Conservation (phyloP, 441 rosid species). For the California macrophylla region DNA sequence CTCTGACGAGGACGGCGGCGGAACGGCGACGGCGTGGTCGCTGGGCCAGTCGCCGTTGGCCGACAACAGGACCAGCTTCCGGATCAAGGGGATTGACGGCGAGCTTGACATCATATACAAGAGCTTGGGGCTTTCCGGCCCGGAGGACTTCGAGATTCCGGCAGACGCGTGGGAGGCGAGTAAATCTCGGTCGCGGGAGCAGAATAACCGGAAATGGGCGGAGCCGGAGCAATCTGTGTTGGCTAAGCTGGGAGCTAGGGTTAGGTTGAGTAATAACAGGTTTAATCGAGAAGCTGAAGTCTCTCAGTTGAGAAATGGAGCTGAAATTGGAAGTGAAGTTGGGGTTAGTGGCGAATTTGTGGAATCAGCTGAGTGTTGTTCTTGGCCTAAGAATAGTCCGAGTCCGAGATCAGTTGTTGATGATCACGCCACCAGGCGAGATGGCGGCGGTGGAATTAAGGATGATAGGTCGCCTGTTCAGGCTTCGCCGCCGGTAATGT, state of each 20-base stretch:
- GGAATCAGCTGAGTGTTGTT: not conserved
- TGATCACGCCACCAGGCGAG: not conserved
- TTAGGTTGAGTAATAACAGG: not conserved
- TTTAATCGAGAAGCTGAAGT: not conserved
- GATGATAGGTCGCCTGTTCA: not conserved
- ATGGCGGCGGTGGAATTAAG: not conserved
- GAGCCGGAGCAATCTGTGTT: not conserved
- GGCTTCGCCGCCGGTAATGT: not conserved
- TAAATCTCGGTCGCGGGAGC: conserved; percentile 14
- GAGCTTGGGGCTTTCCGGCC: conserved; percentile 16
- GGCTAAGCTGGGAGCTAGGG: conserved; percentile 1
- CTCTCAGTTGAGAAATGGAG: not conserved
- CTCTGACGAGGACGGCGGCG: conserved; percentile 9
- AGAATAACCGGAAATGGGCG: conserved; percentile 13
- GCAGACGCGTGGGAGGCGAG: conserved; percentile 22
- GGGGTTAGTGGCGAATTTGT: not conserved
- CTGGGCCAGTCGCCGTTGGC: conserved; percentile 8
- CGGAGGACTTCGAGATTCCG: conserved; percentile 22
- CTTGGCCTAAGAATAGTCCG: not conserved
- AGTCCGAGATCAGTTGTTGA: not conserved
- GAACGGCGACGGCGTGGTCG: conserved; percentile 10
- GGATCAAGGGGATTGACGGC: conserved; percentile 23
- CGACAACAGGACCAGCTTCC: conserved; percentile 16
- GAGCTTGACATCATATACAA: conserved; percentile 18
- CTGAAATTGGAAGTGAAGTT: not conserved